These are phyloP conservation scores for Vishniacozyma victoriae DNA, from an alignment of 768 basidiomycete genomes.

Conservation along the genomic window DNA sequence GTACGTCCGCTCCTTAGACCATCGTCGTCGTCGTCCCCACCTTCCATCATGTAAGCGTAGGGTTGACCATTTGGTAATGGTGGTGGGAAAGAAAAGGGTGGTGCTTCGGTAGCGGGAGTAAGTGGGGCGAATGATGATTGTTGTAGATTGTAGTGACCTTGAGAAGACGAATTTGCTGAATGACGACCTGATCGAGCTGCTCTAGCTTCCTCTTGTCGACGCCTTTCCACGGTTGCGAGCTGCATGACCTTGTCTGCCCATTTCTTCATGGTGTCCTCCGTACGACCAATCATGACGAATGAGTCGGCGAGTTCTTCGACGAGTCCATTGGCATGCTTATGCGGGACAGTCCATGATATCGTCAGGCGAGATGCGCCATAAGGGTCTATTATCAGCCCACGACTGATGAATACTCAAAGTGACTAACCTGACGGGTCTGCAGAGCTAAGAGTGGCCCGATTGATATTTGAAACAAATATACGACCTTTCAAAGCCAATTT, in stretches of 20 bases:
- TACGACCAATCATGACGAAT: constrained; percentile 87
- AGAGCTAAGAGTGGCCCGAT: constrained; percentile 65
- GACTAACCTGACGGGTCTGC: constrained; percentile 55
- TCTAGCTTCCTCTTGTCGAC: constrained; percentile 53
- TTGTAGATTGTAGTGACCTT: constrained; percentile 47
- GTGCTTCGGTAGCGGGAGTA: constrained; percentile 38
- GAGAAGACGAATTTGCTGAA: constrained; percentile 49
- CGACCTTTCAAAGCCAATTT: constrained; percentile 87
- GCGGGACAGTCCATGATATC: constrained; percentile 20
- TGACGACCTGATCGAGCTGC: constrained; percentile 14
- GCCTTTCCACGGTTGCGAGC: constrained; percentile 55
- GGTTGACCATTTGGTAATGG: constrained; percentile 18
- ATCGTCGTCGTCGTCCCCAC: constrained; percentile 47
- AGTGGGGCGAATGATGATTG: constrained; percentile 38
- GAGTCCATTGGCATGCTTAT: constrained; percentile 11
- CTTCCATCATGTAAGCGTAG: constrained; percentile 66
- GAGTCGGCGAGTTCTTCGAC: constrained; percentile 57
- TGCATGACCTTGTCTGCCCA: constrained; percentile 89
- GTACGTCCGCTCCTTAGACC: constrained; percentile 27
- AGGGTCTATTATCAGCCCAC: constrained; percentile 7
- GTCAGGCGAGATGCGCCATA: constrained; percentile 10
- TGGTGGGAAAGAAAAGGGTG: constrained; percentile 37
- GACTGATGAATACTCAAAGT: background rate
- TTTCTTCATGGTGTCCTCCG: constrained; percentile 83
- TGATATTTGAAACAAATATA: constrained; percentile 95